These are phyloP conservation scores for Fomitiporia mediterranea DNA, from an alignment of 1,284 basidiomycete species.

Conservation along the genomic window DNA sequence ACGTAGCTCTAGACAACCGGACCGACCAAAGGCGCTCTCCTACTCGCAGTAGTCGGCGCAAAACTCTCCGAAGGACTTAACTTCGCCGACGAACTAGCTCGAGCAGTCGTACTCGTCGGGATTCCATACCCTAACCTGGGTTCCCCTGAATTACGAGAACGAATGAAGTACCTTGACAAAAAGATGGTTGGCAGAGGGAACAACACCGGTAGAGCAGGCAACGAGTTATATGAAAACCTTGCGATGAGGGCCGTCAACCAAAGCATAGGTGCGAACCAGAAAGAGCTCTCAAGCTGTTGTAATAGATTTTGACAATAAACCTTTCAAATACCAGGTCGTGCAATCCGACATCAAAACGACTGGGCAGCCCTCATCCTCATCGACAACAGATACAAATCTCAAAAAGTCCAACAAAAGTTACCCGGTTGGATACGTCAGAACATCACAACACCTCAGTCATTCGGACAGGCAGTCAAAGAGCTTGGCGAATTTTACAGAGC, in stretches of 20 bases:
- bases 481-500: constrained; percentile 65
- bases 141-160: constrained; percentile 87
- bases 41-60: constrained; percentile 94
- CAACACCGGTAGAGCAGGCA: constrained; percentile 55
- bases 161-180: constrained; percentile 79
- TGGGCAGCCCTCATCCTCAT: constrained; percentile 86
- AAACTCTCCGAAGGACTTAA: constrained; percentile 98
- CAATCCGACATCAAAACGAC: constrained; percentile 83
- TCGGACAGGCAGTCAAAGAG: constrained; percentile 70
- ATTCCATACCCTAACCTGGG: constrained; percentile 91
- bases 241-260: constrained; percentile 98
- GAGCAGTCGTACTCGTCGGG: constrained; percentile 86
- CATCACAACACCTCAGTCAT: constrained; percentile 59
- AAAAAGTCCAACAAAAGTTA: constrained; percentile 69
- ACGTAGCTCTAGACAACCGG: background rate
- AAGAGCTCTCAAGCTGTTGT: no score
- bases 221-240: constrained; percentile 86
- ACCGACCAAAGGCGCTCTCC: constrained; percentile 50
- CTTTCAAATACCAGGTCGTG: constrained; percentile 83
- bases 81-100: constrained; percentile 86
- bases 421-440: constrained; percentile 84
- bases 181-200: constrained; percentile 29
- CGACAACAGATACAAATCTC: constrained; percentile 71
- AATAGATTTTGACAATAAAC: no score
- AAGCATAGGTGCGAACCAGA: constrained; percentile 76